Base-by-base conservation (phyloP, 345 rosid species). In the Dipteronia sinensis region DNA sequence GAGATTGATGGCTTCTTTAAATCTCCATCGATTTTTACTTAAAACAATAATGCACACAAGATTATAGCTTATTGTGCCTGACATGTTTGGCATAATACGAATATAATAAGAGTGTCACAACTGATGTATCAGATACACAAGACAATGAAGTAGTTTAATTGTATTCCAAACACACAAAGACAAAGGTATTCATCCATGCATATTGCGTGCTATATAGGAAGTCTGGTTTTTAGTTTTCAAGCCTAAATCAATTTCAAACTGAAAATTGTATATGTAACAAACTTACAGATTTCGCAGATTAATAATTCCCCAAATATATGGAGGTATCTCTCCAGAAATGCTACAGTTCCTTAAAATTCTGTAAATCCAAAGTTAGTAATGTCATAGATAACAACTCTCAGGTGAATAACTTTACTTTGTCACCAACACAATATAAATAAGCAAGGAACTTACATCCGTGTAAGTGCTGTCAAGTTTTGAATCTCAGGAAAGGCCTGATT, bases 261-360 rank as follows among this genome's bases (percentile, higher is more conserved):
- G 2, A 40, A 22, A 40, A 61, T 5, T 16, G 17, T 40, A 23
- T 15, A 67, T 67, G 47, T 29, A 7, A 22, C 8, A 67, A n/a
- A 78, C 89, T 83, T 64, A 86, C 89, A 86, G 17, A 40, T 71
- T 0, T 27, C 78, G 69, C 49, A 86, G 70, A 1, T 38, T n/a
- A 47, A 56, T 73, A 68, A 78, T 40, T 76, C 12, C 53, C 89
- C 87, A 86, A 10, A 84, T 69, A 25, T 83, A 78, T 22, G 44
- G 27, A 55, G 87, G 87, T 51, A 86, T 76, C 38, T 73, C 77
- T 42, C 87, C 89, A 4, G 65, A 63, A 44, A 86, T 80, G 72
- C 68, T 82, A 59, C 87, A 82, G 69, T 76, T 82, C 78, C 86
- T 86, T 84, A 86, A 56, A 58, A 80, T 34, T 65, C 89, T 86